phyloP scores from a whole-genome alignment of 1,284 basidiomycete species.

The Cerrena zonata region DNA sequence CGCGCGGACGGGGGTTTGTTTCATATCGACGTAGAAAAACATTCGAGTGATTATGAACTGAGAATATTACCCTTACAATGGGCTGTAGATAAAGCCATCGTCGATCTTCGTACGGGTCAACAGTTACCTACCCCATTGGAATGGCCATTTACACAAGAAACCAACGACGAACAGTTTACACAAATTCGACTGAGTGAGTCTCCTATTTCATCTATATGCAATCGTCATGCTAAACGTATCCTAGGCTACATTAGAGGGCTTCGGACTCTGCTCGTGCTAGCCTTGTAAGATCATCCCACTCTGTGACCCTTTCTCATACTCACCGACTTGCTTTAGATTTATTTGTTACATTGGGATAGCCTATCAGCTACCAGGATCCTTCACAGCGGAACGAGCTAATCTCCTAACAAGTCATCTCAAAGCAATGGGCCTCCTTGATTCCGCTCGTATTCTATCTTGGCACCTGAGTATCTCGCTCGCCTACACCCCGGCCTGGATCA shows the following conservation, averaged over 20 bases:
- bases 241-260: conserved; percentile 59
- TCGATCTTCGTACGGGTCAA: conserved; percentile 55
- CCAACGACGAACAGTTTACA: conserved; percentile 56
- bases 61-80: conserved; percentile 71
- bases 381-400: conserved; percentile 56
- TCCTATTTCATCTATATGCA: conserved; percentile 2
- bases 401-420: conserved; percentile 63
- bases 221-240: conserved; percentile 10
- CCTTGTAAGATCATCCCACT: conserved; percentile 42
- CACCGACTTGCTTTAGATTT: conserved; percentile 40
- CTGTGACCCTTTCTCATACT: not conserved
- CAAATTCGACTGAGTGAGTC: conserved; percentile 51
- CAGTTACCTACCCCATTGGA: conserved; percentile 50
- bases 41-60: conserved; percentile 65
- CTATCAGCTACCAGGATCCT: conserved; percentile 67
- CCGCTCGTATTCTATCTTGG: conserved; percentile 66
- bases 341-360: conserved; percentile 62
- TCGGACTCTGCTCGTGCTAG: conserved; percentile 56
- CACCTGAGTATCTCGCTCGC: conserved; percentile 49
- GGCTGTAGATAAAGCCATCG: conserved; percentile 69
- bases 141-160: conserved; percentile 68
- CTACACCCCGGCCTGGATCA: conserved; percentile 64
- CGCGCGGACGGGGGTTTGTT: conserved; percentile 59
- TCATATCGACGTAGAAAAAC: conserved; percentile 59
- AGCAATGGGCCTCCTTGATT: conserved; percentile 67